Evolutionary conservation across 208 protist genomes (phyloP), one percentile per base, ranked within the genome.

Genomic region (Trypanosomatidae sp.): DNA sequence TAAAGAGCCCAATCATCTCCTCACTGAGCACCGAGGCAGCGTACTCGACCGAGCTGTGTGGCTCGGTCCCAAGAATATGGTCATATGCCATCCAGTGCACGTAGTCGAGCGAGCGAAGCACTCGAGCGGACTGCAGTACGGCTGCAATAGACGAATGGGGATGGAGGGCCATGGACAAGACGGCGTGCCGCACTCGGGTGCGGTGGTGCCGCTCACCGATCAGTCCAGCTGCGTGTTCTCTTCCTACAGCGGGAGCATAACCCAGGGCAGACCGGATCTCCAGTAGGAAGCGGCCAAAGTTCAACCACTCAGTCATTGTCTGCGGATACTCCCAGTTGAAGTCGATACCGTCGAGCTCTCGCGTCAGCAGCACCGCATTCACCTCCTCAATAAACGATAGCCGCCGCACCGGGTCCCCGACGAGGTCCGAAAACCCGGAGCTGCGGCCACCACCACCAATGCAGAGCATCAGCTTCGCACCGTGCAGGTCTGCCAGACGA

Each of bases 291-390:
- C 65, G 66, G 1, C 76, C 82, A 44, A 87, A 79, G 28, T 66
- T 39, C 6, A 46, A n/a, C 86, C 85, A 91, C 74, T 94, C 85
- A 30, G 59, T 78, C 56, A 69, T 71, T 8, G 47, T 77, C 3
- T 56, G 62, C 33, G 89, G 87, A 77, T 91, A 91, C 80, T 92
- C 87, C 90, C 87, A 95, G 74, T 95, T 91, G 82, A 88, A 81
- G 76, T 95, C 90, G 55, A 95, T 71, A 66, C 90, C 90, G 66
- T 95, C 84, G 12, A 95, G 71, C 25, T 69, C 60, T 13, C 85
- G 71, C 10, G 69, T 41, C 15, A 79, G 65, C 39, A 80, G n/a
- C 44, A 90, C 73, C 17, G 67, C 65, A 53, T 67, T 69, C 28
- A 92, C 55, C n/a, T 87, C 62, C 55, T 68, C n/a, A 2, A 85